Evolutionary conservation across 805 yeast genomes (phyloP).

Genomic region (Brettanomyces anomalus): DNA sequence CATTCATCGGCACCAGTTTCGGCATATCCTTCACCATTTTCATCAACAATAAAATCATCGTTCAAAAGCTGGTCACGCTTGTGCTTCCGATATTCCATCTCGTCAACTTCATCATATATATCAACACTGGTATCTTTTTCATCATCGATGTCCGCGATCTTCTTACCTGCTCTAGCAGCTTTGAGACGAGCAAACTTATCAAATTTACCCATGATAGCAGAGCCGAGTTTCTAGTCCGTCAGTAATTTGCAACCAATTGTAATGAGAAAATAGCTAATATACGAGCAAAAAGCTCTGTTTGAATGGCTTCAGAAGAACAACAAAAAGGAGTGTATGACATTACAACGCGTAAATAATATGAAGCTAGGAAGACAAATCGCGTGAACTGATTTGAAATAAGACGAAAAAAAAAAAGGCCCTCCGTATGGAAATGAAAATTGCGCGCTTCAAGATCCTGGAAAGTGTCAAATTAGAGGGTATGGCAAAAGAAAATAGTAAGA

Average conservation of each 20-base stretch:
- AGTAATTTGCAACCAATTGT: too few relatives aligned
- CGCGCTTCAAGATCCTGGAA: too few relatives aligned
- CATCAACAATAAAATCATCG: slow-evolving; percentile 93
- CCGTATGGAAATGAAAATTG: too few relatives aligned
- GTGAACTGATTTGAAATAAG: too few relatives aligned
- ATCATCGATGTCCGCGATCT: slow-evolving; percentile 28
- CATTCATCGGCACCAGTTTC: slow-evolving; percentile 92
- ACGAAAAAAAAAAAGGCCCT: too few relatives aligned
- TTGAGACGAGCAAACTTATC: slow-evolving; percentile 52
- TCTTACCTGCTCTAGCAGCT: slow-evolving; percentile 55
- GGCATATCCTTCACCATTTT: slow-evolving; percentile 87
- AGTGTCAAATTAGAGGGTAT: too few relatives aligned
- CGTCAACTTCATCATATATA: slow-evolving; percentile 85
- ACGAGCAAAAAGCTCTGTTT: background rate
- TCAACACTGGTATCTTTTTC: slow-evolving; percentile 43
- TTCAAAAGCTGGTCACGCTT: slow-evolving; percentile 73
- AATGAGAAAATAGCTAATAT: background rate
- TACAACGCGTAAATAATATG: background rate
- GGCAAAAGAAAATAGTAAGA: too few relatives aligned
- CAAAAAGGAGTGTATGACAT: too few relatives aligned
- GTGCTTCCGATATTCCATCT: slow-evolving; percentile 63
- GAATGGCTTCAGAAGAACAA: too few relatives aligned
- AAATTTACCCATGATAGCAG: slow-evolving; percentile 15
- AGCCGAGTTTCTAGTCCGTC: too few relatives aligned
- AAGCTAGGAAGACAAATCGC: too few relatives aligned